A percentile compares a stretch with the other conserved stretches of the same genome.
These are phyloP conservation scores for Euclidium syriacum DNA, from an alignment of 345 rosid species.

Conservation along the genomic window DNA sequence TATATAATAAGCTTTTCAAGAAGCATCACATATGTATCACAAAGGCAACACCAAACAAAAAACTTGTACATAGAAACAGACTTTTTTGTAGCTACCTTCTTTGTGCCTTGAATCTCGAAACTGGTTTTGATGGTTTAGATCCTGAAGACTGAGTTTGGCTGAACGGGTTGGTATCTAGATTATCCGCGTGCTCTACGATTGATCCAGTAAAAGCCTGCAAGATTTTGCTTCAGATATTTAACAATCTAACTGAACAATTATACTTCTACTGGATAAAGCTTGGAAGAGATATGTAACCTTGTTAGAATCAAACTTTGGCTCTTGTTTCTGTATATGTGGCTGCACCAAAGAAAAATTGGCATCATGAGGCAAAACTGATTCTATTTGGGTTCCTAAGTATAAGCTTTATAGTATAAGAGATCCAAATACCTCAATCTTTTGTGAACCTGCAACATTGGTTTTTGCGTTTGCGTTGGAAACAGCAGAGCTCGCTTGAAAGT, in stretches of 20 bases:
- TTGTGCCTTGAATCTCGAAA: slow-evolving; percentile 79
- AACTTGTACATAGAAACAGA: not conserved
- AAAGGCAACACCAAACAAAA: slow-evolving; percentile 1
- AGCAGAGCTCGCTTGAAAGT: slow-evolving; percentile 1
- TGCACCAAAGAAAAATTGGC: slow-evolving; percentile 21
- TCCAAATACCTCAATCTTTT: slow-evolving; percentile 24
- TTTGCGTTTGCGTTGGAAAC: slow-evolving; percentile 2
- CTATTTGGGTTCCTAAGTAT: not conserved
- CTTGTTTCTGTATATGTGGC: slow-evolving; percentile 37
- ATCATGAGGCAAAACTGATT: not conserved
- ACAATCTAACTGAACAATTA: not conserved
- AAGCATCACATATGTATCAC: not conserved
- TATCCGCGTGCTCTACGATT: slow-evolving; percentile 52
- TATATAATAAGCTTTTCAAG: slow-evolving; percentile 12
- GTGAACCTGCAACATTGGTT: slow-evolving; percentile 8
- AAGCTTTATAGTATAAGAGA: not conserved
- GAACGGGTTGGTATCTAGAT: slow-evolving; percentile 24
- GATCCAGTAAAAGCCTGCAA: slow-evolving; percentile 75
- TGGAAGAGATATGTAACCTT: slow-evolving; percentile 37
- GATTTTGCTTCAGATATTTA: not conserved
- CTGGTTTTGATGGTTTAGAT: slow-evolving; percentile 59
- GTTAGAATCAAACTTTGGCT: slow-evolving; percentile 35
- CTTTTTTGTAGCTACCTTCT: slow-evolving; percentile 50
- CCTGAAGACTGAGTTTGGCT: slow-evolving; percentile 39
- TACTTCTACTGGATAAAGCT: not conserved